These are phyloP conservation scores for Laburnicola sp. DNA, from an alignment of 2,329 filamentous ascomycete species.

Conservation along the genomic window DNA sequence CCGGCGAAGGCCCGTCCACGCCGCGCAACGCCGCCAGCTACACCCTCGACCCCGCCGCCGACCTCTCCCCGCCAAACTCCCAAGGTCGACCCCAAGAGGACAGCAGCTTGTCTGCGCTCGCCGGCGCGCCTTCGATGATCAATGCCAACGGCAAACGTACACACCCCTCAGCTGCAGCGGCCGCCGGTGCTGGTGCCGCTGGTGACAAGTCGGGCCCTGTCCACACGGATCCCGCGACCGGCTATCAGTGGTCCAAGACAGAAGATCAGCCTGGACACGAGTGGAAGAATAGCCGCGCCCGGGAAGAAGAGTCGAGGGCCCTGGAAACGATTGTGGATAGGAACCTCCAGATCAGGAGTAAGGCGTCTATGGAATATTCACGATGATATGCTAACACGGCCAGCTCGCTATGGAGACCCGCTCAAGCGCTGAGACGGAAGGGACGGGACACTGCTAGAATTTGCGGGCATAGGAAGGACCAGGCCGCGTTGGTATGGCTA, in stretches of 20 bases:
- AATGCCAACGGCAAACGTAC: constrained; percentile 46
- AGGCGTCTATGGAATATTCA: not conserved
- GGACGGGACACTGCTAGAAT: too few relatives aligned
- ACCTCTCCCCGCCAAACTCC: constrained; percentile 60
- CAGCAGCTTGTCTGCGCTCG: constrained; percentile 19
- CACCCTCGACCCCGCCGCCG: constrained; percentile 41
- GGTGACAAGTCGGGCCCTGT: constrained; percentile 19
- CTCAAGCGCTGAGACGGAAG: constrained; percentile 29
- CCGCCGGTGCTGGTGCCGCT: constrained; percentile 8
- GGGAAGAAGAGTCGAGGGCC: constrained; percentile 42
- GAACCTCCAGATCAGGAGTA: constrained; percentile 39
- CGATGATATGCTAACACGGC: constrained; percentile 16
- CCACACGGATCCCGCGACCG: constrained; percentile 34
- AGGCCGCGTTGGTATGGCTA: too few relatives aligned
- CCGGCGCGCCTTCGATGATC: constrained; percentile 26
- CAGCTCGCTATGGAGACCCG: constrained; percentile 43
- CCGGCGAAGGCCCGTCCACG: constrained; percentile 50
- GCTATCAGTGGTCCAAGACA: constrained; percentile 42
- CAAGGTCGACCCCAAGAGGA: constrained; percentile 46
- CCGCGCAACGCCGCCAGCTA: constrained; percentile 42
- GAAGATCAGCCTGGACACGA: constrained; percentile 45
- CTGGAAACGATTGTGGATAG: constrained; percentile 42
- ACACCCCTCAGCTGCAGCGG: constrained; percentile 16
- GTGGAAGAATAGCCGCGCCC: constrained; percentile 44
- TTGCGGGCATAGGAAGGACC: too few relatives aligned